Base-by-base conservation (phyloP, 2,329 filamentous ascomycete genomes). In the Trichoderma endophyticum region DNA sequence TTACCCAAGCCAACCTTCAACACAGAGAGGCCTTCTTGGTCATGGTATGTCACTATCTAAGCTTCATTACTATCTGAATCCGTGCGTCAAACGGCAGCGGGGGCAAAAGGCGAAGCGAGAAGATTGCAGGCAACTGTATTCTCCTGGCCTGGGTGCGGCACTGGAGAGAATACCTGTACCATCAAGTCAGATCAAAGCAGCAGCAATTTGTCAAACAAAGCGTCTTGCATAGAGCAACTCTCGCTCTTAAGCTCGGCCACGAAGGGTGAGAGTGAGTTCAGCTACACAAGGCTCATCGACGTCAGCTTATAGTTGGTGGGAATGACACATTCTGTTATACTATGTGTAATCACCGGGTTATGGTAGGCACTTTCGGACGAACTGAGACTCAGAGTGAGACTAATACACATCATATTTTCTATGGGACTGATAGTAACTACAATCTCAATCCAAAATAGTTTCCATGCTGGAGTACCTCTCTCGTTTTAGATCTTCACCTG, bases 391-490 rank as follows among this genome's bases (percentile, higher is more conserved):
- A 39, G 0, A 43, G 1, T 8, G 36, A 0, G 3, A 43, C 15
- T 18, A 43, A 43, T 0, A 43, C 18, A 43, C 15, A 43, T 43
- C 6, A 18, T 6, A 8, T 0, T 18, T 8, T 18, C n/a, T n/a
- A n/a, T n/a, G n/a, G n/a, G n/a, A n/a, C n/a, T n/a, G n/a, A n/a
- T n/a, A n/a, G n/a, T n/a, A n/a, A n/a, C n/a, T n/a, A n/a, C n/a
- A 8, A n/a, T 43, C 39, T n/a, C 39, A 4, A 43, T 4, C 39
- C 15, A 43, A 9, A 43, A 9, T 9, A 15, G 7, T 18, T 4
- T 0, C 1, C 7, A n/a, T 2, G 7, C 1, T 2, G 7, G 9
- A n/a, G 15, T 2, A 43, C 15, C 7, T 4, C 15, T 43, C 0
- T 43, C 39, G 15, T 7, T 0, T 43, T 43, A 43, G 15, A 43